Evolutionary conservation across 2,329 filamentous ascomycete genomes (phyloP).

Genomic region (Fusarium nanum): DNA sequence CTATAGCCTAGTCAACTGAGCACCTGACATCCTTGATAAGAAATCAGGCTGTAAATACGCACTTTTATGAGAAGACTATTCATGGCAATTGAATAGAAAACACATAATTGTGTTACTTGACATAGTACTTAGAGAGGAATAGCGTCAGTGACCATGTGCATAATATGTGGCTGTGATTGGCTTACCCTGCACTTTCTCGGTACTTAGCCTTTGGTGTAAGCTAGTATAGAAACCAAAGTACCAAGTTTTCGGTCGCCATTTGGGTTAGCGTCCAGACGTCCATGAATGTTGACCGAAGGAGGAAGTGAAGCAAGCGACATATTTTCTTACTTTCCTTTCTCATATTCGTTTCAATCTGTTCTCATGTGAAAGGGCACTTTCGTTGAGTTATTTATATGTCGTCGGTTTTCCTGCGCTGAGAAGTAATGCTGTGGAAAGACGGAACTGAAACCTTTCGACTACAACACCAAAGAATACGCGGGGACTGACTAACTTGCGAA

Average conservation of each 20-base stretch:
- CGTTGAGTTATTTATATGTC: constrained; percentile 24
- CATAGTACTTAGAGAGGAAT: constrained; percentile 31
- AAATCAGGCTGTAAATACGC: neutral
- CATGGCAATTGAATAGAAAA: neutral
- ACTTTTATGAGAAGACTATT: neutral
- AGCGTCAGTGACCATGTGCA: constrained; percentile 42
- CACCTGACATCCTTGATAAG: constrained; percentile 7
- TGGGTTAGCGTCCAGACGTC: constrained; percentile 43
- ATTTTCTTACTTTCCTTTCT: constrained; percentile 14
- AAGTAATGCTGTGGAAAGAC: neutral
- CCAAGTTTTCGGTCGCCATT: constrained; percentile 40
- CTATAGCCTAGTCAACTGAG: constrained; percentile 10
- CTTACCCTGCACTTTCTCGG: constrained; percentile 18
- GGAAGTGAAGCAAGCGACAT: constrained; percentile 30
- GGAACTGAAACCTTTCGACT: neutral
- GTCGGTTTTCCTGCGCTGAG: neutral
- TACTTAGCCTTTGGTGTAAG: neutral
- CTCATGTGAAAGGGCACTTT: constrained; percentile 4
- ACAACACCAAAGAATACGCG: neutral
- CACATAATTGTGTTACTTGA: constrained; percentile 22
- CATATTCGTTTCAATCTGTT: neutral
- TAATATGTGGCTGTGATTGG: constrained; percentile 37
- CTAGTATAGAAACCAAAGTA: constrained; percentile 4
- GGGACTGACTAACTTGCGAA: neutral
- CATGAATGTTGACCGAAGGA: constrained; percentile 47